Percentiles rank a stretch among this genome's conserved stretches.
Evolutionary conservation across 345 rosid species (phyloP).

Genomic region (Eucalyptus regnans): DNA sequence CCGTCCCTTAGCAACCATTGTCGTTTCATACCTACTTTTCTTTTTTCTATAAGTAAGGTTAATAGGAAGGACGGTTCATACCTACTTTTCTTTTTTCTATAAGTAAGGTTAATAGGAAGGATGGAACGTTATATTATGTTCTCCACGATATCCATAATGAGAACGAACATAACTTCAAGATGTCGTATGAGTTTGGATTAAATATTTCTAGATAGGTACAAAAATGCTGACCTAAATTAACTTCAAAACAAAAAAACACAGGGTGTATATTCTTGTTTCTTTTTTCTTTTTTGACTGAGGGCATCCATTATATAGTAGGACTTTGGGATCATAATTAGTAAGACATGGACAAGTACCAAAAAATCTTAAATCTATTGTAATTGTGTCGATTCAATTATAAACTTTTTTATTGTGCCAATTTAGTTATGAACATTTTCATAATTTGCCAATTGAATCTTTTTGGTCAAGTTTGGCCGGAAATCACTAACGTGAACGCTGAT

Average conservation of each 20-base stretch:
- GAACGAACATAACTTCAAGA: neutral
- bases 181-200: neutral
- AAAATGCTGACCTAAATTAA: neutral
- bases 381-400: neutral
- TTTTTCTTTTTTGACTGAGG: neutral
- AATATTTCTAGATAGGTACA: neutral
- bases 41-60: neutral
- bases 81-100: neutral
- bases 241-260: rapidly evolving
- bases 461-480: rapidly evolving
- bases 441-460: no score
- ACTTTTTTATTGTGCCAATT: neutral
- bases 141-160: neutral
- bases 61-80: neutral
- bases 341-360: no score
- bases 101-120: neutral
- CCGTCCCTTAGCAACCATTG: neutral
- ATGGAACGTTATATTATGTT: neutral
- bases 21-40: neutral
- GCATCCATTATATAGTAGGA: neutral
- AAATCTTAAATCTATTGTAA: rapidly evolving
- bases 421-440: neutral
- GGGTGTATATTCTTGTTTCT: neutral
- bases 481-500: rapidly evolving
- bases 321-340: neutral